Percentiles rank a stretch among this genome's conserved stretches.
Evolutionary conservation across 495 filamentous ascomycete genomes (phyloP).

Genomic region (Sporormia fimetaria): DNA sequence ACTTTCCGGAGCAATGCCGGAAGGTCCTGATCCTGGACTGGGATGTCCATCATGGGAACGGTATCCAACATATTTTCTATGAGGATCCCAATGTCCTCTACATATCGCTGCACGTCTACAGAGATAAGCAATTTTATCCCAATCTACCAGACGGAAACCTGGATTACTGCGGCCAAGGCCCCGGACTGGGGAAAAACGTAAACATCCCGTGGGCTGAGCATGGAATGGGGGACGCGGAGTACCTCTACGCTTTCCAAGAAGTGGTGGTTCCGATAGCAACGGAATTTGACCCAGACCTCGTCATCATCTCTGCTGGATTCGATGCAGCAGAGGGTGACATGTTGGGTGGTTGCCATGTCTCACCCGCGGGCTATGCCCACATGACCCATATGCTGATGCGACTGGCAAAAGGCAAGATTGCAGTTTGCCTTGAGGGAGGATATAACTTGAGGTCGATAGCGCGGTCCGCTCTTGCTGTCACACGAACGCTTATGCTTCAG

Average conservation of each 20-base stretch:
- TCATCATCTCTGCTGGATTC: conserved; percentile 91
- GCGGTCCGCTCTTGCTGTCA: conserved; percentile 81
- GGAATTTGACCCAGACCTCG: conserved; percentile 88
- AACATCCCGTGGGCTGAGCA: conserved; percentile 90
- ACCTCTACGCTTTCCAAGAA: conserved; percentile 89
- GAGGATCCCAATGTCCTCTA: conserved; percentile 90
- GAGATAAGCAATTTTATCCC: conserved; percentile 77
- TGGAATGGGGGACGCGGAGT: conserved; percentile 94
- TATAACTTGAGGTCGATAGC: conserved; percentile 92
- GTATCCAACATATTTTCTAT: conserved; percentile 94
- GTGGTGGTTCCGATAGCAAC: conserved; percentile 93
- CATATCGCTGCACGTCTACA: conserved; percentile 88
- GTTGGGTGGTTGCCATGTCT: conserved; percentile 82
- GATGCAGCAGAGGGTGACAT: conserved; percentile 90
- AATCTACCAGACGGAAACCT: conserved; percentile 61
- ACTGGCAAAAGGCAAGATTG: conserved; percentile 80
- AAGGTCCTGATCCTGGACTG: conserved; percentile 92
- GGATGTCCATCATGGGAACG: conserved; percentile 84
- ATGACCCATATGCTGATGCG: conserved; percentile 99
- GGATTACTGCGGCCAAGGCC: conserved; percentile 60
- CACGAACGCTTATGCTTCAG: conserved; percentile 86
- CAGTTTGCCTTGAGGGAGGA: conserved; percentile 85
- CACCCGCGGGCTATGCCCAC: conserved; percentile 84
- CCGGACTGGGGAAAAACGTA: conserved; percentile 75
- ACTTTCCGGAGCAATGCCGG: conserved; percentile 64